phyloP scores from a whole-genome alignment of 23 red algal genomes.

The Gracilariopsis chorda region DNA sequence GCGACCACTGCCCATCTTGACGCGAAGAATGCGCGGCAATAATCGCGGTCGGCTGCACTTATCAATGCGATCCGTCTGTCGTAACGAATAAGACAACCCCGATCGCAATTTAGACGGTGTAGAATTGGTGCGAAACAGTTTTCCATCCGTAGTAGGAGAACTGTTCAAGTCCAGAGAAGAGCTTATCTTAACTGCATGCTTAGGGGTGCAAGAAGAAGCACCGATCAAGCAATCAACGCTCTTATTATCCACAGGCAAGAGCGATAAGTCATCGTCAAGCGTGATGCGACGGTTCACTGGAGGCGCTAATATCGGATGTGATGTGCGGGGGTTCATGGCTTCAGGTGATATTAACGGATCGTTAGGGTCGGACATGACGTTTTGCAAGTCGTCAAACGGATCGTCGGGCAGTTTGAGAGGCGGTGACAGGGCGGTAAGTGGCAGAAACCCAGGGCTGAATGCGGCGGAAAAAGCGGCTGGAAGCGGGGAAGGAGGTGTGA shows the following conservation, averaged over 20 bases:
- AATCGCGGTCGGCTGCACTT: not conserved
- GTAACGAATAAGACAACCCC: not conserved
- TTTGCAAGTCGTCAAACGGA: slow-evolving; percentile 3
- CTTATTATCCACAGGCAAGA: not conserved
- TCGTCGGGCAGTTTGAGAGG: not conserved
- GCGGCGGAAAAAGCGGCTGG: not conserved
- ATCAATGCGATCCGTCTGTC: not conserved
- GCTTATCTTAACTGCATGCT: not conserved
- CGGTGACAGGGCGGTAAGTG: not conserved
- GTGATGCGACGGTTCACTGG: slow-evolving; percentile 7
- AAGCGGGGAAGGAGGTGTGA: not conserved
- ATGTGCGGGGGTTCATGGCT: not conserved
- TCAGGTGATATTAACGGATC: not conserved
- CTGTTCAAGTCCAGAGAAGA: not conserved
- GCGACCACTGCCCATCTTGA: not conserved
- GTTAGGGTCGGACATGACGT: not conserved
- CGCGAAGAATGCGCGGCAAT: slow-evolving; percentile 18
- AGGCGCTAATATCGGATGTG: not conserved
- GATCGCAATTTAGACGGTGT: not conserved
- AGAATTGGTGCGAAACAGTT: not conserved
- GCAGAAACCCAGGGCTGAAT: slow-evolving; percentile 3
- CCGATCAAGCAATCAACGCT: not conserved
- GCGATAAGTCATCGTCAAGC: not conserved
- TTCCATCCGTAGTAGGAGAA: not conserved
- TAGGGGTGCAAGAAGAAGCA: not conserved